phyloP scores from a whole-genome alignment of 192 early-diverging fungal genomes.

The Coemansia erecta region DNA sequence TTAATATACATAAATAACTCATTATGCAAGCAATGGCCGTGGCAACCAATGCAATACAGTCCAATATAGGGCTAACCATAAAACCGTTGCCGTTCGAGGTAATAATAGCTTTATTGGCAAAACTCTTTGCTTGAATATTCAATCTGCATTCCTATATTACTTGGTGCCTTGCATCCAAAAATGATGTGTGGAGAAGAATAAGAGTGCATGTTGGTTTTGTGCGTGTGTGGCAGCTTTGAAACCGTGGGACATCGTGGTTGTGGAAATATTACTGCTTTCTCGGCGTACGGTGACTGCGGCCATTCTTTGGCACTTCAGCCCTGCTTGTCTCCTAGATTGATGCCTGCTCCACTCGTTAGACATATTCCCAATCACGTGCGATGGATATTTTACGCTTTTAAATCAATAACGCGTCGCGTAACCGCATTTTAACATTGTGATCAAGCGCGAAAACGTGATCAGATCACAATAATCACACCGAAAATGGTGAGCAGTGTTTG shows the following conservation, averaged over 20 bases:
- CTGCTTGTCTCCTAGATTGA: too few relatives aligned
- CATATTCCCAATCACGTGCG: too few relatives aligned
- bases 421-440: too few relatives aligned
- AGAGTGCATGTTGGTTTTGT: too few relatives aligned
- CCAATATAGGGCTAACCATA: background rate
- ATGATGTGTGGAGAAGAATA: slow-evolving; percentile 2
- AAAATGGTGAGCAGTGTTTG: too few relatives aligned
- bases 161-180: slow-evolving; percentile 4
- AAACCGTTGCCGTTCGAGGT: background rate
- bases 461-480: too few relatives aligned
- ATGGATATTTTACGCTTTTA: too few relatives aligned
- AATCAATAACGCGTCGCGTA: too few relatives aligned
- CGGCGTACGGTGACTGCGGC: background rate
- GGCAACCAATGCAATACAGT: background rate
- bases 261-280: slow-evolving; percentile 11
- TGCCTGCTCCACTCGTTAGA: background rate
- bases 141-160: slow-evolving; percentile 5
- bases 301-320: too few relatives aligned
- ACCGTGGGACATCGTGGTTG: slow-evolving; percentile 6
- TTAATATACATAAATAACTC: background rate
- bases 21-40: background rate
- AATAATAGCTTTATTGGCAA: slow-evolving; percentile 1
- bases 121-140: background rate
- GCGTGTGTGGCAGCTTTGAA: slow-evolving; percentile 12
- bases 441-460: too few relatives aligned